Evolutionary conservation across 352 stramenopile species (phyloP).

Genomic region (Phytophthora pisi): DNA sequence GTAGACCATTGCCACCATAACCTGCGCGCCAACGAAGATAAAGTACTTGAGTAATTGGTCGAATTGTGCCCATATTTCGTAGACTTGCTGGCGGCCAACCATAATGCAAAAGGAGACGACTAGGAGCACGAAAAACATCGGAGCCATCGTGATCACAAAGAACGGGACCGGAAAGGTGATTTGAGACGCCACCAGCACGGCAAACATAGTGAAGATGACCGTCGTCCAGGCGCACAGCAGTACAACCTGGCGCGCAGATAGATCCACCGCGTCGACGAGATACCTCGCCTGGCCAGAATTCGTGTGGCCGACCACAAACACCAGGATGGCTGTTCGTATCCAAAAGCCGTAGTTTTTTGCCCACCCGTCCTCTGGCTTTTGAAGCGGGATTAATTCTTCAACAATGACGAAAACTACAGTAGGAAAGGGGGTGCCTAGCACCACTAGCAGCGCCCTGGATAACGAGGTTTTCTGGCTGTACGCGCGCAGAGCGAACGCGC

Average conservation of each 20-base stretch:
- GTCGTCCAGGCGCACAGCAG: constrained; percentile 1
- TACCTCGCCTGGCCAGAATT: constrained; percentile 8
- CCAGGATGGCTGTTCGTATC: constrained; percentile 12
- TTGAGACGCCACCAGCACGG: not conserved
- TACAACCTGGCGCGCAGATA: not conserved
- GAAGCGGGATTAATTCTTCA: constrained; percentile 17
- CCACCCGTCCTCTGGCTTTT: constrained; percentile 13
- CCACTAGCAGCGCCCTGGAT: constrained; percentile 2
- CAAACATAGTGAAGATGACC: constrained; percentile 1
- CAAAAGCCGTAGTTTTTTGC: constrained; percentile 18
- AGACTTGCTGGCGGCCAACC: not conserved
- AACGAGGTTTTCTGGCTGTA: constrained; percentile 5
- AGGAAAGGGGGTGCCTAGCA: constrained; percentile 5
- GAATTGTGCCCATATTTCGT: constrained; percentile 3
- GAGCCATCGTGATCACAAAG: constrained; percentile 2
- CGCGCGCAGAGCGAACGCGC: constrained; percentile 10
- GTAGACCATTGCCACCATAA: constrained; percentile 12
- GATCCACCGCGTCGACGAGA: not conserved
- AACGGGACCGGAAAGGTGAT: constrained; percentile 19
- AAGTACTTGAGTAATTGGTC: constrained; percentile 13
- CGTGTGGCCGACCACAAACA: not conserved
- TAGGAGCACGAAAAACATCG: constrained; percentile 10
- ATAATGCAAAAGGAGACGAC: constrained; percentile 6
- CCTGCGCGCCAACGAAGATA: constrained; percentile 11
- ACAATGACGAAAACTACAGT: constrained; percentile 1